Conservation (phyloP, 352 stramenopile species). For the Phytophthora uliginosa region DNA sequence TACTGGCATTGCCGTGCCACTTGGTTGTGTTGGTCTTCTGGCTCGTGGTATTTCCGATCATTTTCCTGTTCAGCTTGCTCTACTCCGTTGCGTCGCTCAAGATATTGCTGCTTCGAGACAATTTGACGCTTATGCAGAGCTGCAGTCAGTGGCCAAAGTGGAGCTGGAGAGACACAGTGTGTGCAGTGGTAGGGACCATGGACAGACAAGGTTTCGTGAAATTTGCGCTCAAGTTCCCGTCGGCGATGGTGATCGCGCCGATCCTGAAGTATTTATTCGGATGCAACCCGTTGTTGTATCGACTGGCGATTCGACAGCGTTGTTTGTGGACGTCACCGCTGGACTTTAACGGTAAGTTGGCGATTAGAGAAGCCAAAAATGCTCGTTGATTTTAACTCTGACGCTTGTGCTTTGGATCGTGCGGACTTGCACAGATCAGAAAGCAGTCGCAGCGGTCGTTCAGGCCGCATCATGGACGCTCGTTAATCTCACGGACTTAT, state of each 20-base stretch:
- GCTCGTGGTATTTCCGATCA: conserved; percentile 29
- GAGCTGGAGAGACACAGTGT: conserved; percentile 44
- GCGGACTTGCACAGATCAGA: conserved; percentile 32
- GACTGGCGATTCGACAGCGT: conserved; percentile 40
- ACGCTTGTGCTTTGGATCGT: not conserved
- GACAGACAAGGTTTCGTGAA: conserved; percentile 49
- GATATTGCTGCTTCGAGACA: conserved; percentile 35
- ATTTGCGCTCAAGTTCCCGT: conserved; percentile 47
- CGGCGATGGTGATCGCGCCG: conserved; percentile 40
- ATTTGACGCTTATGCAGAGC: conserved; percentile 41
- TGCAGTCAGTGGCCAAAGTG: conserved; percentile 46
- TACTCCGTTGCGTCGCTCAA: conserved; percentile 42
- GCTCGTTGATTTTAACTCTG: not conserved
- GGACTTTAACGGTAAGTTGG: conserved; percentile 36
- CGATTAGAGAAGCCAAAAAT: too few species aligned
- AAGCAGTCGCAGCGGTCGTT: conserved; percentile 40
- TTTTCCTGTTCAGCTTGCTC: conserved; percentile 35
- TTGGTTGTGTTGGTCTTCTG: conserved; percentile 37
- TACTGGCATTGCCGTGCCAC: conserved; percentile 31
- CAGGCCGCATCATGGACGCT: conserved; percentile 43
- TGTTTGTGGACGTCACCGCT: conserved; percentile 52
- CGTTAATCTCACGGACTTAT: conserved; percentile 33
- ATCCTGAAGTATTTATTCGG: conserved; percentile 57
- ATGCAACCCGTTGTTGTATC: conserved; percentile 53
- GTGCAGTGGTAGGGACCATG: conserved; percentile 42